Base-by-base conservation (phyloP, 352 stramenopile species). In the Globisporangium takayamanum region DNA sequence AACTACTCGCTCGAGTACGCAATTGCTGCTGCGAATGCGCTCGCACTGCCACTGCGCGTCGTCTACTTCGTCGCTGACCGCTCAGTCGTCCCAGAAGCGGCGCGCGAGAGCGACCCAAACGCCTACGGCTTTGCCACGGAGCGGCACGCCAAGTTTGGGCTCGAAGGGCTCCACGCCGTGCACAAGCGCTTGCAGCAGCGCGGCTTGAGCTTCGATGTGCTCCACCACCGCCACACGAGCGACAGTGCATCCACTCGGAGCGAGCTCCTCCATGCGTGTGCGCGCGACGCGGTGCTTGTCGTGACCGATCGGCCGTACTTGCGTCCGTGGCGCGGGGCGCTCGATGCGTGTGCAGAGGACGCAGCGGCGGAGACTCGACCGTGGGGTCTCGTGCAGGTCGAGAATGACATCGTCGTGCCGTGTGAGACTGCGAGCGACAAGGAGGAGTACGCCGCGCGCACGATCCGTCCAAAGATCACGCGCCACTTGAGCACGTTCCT, bases 331-430 rank as follows among this genome's bases (percentile, higher is more conserved):
- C 68, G 69, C 14, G 63, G 73, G n/a, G 69, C 73, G 6, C 59
- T 87, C 12, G 57, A 78, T 22, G 62, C 67, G 45, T 73, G 84
- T 20, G 85, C 78, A 22, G 57, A 57, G 2, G 45, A 63, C 30
- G 69, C 65, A 14, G 49, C 39, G 49, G 59, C 48, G 14, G 77
- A 69, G 12, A 62, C 83, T 22, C 75, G 76, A 18, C 20, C 44
- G 10, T 93, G 78, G 57, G 78, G 76, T 0, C 55, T 99, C 53
- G 85, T 96, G 61, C 88, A 98, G 59, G 89, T 99, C 20, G 97
- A 99, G 73, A 91, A 96, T 2, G 96, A 99, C 64, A 98, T 99
- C 36, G 87, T 99, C 26, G 95, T 99, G 42, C 97, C 97, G 18
- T 87, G 89, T 16, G 98, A 95, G 72, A 74, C 84, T 33, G 94